Evolutionary conservation across 768 basidiomycete genomes (phyloP).

Genomic region (Rhizopogon roseolus): DNA sequence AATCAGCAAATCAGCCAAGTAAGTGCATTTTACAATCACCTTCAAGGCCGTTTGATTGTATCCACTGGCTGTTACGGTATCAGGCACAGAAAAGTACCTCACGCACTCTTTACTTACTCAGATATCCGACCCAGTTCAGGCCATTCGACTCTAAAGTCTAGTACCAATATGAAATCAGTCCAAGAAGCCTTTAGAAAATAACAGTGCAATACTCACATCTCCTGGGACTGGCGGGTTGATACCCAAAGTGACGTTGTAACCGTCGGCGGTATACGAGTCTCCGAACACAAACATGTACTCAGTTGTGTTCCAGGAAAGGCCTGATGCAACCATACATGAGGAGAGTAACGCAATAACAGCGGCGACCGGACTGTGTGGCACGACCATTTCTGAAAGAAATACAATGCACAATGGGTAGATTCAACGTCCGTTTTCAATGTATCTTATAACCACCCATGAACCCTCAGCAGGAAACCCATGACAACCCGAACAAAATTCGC

Average conservation of each 20-base stretch:
- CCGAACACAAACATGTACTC: conserved; percentile 58
- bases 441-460: too few relatives aligned
- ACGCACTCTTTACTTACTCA: conserved; percentile 30
- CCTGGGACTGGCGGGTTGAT: conserved; percentile 47
- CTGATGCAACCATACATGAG: conserved; percentile 6
- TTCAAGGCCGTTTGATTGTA: conserved; percentile 54
- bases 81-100: not conserved
- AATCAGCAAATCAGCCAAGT: not conserved
- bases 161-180: conserved; percentile 2
- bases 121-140: conserved; percentile 55
- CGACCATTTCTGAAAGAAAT: conserved; percentile 9
- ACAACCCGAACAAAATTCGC: too few relatives aligned
- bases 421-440: too few relatives aligned
- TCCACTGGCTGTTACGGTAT: conserved; percentile 32
- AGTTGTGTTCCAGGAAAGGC: conserved; percentile 46
- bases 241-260: conserved; percentile 51
- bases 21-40: conserved; percentile 21
- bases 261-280: conserved; percentile 58
- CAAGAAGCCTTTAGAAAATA: not conserved
- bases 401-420: not conserved
- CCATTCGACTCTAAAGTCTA: conserved; percentile 61
- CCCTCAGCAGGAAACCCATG: too few relatives aligned
- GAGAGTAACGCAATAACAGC: conserved; percentile 4
- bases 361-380: conserved; percentile 1
- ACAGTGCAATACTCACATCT: conserved; percentile 32